Base-by-base conservation (phyloP, 2,329 filamentous ascomycete species). In the Penicillium sp. region DNA sequence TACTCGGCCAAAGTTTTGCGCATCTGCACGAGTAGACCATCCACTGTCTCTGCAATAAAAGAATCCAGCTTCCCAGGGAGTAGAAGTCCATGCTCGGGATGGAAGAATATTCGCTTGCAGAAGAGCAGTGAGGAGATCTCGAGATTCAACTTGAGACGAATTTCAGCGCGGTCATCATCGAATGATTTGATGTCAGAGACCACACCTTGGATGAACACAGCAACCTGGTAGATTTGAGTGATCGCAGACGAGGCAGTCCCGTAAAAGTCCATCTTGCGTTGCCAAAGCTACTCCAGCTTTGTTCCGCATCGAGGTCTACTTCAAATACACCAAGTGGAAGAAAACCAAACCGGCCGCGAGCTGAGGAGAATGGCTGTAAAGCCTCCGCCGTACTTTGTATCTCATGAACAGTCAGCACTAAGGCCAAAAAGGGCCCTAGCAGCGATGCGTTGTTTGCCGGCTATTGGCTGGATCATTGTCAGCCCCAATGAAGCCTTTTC, bases 191-290 rank as follows among this genome's bases (percentile, higher is more conserved):
- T 51, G 36, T 63, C 61, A 13, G 60, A 58, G 28, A 64, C 52
- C 35, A 64, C 58, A 9, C 61, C 61, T 42, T 63, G 54, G 40
- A 64, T 63, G 41, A 64, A 64, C n/a, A 64, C 50, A 8, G 61
- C 61, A 24, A 62, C 59, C 18, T 61, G 53, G 44, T 60, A 56
- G 41, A 62, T 50, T 29, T 64, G 57, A 39, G 53, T 53, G 12
- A 62, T 53, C n/a, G 55, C 61, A 6, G 60, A 63, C 7, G 54
- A 47, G 25, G 60, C 57, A 9, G 61, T 63, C 7, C 59, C 59
- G 45, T 62, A 64, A 32, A 63, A 35, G 48, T 64, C 61, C 60
- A 64, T 64, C 11, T 36, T 54, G 24, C 5, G 1, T 29, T 12
- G 7, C 5, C 29, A 11, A 11, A 11, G 29, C 3, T 18, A 18